Evolutionary conservation across 176 grass and related monocot species (phyloP).

Genomic region (Aegilops umbellulata): DNA sequence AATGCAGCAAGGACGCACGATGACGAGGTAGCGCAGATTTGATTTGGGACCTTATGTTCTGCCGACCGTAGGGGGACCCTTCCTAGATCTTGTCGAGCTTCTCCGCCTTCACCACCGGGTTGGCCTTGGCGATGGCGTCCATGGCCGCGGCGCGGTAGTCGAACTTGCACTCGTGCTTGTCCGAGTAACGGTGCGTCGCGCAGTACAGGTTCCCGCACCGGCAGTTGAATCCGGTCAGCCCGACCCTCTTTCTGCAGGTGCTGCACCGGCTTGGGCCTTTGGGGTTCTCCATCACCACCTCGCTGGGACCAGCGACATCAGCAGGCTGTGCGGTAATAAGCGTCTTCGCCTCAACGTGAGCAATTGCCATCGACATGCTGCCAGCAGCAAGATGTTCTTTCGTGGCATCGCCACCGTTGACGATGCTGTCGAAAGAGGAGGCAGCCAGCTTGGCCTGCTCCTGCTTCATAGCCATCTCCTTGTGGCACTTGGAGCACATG

Average conservation of each 20-base stretch:
- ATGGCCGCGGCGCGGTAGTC: conserved; percentile 83
- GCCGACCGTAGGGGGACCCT: background rate
- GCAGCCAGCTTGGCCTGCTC: conserved; percentile 73
- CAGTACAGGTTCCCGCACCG: conserved; percentile 88
- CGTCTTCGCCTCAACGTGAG: conserved; percentile 39
- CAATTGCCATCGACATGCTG: conserved; percentile 31
- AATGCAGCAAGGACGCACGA: conserved; percentile 30
- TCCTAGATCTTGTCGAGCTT: conserved; percentile 95
- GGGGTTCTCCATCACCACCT: conserved; percentile 16
- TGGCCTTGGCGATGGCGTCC: conserved; percentile 94
- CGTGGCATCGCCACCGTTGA: conserved; percentile 52
- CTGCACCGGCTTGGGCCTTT: conserved; percentile 74
- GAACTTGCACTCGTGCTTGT: conserved; percentile 88
- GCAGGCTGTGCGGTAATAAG: conserved; percentile 12
- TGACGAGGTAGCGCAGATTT: conserved; percentile 1
- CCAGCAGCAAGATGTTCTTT: conserved; percentile 40
- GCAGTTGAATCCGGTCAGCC: conserved; percentile 85
- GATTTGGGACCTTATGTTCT: background rate
- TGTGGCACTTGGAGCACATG: conserved; percentile 99
- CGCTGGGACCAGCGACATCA: conserved; percentile 30
- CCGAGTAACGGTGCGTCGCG: conserved; percentile 66
- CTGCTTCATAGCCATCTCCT: conserved; percentile 76
- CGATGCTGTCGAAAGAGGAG: conserved; percentile 80
- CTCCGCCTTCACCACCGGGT: conserved; percentile 90
- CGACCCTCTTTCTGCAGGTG: conserved; percentile 74